Percentiles rank a stretch among this genome's conserved stretches.
These are phyloP conservation scores for Cucurbita ficifolia DNA, from an alignment of 306 rosid genomes.

Conservation along the genomic window DNA sequence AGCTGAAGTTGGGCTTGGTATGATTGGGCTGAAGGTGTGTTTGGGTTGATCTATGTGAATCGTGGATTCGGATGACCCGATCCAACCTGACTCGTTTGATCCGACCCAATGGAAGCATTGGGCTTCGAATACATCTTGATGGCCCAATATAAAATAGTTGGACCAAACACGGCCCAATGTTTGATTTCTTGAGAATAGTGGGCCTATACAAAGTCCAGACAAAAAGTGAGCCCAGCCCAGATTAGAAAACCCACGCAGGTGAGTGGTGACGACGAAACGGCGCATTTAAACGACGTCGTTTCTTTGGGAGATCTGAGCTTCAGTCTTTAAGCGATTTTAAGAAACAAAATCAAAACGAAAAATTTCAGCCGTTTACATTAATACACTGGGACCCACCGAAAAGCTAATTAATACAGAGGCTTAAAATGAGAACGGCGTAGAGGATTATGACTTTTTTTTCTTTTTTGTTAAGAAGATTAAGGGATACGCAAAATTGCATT, in stretches of 20 bases:
- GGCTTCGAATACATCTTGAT: not conserved
- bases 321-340: not conserved
- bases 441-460: not conserved
- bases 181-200: not conserved
- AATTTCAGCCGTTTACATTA: not conserved
- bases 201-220: not conserved
- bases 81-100: too few relatives aligned
- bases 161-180: not conserved
- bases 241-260: not conserved
- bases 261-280: not conserved
- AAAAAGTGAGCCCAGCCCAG: not conserved
- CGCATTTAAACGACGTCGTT: not conserved
- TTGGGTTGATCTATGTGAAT: too few relatives aligned
- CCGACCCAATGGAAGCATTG: not conserved
- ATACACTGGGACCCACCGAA: not conserved
- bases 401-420: not conserved
- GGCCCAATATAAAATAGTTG: not conserved
- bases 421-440: not conserved
- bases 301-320: not conserved
- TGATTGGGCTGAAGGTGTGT: too few relatives aligned
- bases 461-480: not conserved
- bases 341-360: not conserved
- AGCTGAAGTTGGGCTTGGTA: too few relatives aligned
- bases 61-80: too few relatives aligned
- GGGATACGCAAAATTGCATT: constrained; percentile 7